Conservation (phyloP, 2,329 filamentous ascomycete species). For the Colletotrichum tropicicola region DNA sequence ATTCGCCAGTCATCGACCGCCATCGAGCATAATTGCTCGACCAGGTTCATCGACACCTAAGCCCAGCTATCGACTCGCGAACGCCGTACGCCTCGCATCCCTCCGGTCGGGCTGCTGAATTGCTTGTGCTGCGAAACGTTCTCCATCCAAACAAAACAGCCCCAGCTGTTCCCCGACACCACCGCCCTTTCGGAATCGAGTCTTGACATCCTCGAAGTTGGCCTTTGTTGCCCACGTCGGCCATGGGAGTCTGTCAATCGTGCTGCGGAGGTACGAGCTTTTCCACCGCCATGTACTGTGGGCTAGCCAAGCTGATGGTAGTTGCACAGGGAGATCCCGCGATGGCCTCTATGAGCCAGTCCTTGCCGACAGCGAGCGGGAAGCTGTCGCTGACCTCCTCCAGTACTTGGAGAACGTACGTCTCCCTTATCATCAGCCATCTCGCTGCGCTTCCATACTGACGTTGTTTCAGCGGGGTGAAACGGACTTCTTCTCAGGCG, state of each 20-base stretch:
- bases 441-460: slow-evolving; percentile 35
- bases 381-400: slow-evolving; percentile 94
- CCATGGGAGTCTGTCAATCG: slow-evolving; percentile 70
- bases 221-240: slow-evolving; percentile 34
- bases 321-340: slow-evolving; percentile 71
- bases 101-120: slow-evolving; percentile 21
- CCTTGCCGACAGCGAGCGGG: slow-evolving; percentile 93
- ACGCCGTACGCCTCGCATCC: slow-evolving; percentile 5
- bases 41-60: slow-evolving; percentile 1
- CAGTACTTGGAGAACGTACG: slow-evolving; percentile 96
- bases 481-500: slow-evolving; percentile 97
- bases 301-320: slow-evolving; percentile 11
- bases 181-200: slow-evolving; percentile 11
- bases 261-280: slow-evolving; percentile 64
- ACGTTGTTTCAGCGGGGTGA: slow-evolving; percentile 77
- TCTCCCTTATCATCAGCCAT: slow-evolving; percentile 29
- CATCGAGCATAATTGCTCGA: neutral
- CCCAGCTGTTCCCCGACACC: slow-evolving; percentile 10
- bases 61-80: neutral
- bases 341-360: slow-evolving; percentile 87
- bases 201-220: slow-evolving; percentile 10
- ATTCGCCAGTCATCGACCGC: slow-evolving; percentile 7
- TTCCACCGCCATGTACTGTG: slow-evolving; percentile 4
- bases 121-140: slow-evolving; percentile 22
- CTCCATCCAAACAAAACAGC: slow-evolving; percentile 27